Evolutionary conservation across 768 basidiomycete genomes (phyloP).

Genomic region (Boletus vermiculosoides): DNA sequence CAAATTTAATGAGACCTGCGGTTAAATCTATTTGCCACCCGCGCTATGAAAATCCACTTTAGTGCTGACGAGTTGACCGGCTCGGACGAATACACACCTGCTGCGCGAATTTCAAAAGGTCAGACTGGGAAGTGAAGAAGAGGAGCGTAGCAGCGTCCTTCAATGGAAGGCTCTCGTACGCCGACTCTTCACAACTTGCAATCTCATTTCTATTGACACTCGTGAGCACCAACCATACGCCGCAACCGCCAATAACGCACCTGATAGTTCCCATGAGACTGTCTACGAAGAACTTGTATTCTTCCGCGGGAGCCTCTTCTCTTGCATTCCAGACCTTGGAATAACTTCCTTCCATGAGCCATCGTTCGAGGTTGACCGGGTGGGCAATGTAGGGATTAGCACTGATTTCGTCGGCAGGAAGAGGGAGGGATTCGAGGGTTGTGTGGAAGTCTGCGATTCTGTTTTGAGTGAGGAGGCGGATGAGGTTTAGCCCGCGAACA

Average conservation of each 20-base stretch:
- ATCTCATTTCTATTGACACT: slow-evolving; percentile 77
- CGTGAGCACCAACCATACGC: slow-evolving; percentile 4
- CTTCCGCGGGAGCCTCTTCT: slow-evolving; percentile 87
- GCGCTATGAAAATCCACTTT: slow-evolving; percentile 47
- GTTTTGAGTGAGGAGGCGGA: slow-evolving; percentile 91
- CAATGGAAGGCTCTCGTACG: slow-evolving; percentile 88
- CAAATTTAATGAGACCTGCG: slow-evolving; percentile 69
- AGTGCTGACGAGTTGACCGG: not conserved
- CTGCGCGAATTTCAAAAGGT: slow-evolving; percentile 79
- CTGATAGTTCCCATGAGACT: slow-evolving; percentile 92
- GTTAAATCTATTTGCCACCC: slow-evolving; percentile 82
- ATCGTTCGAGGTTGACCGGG: slow-evolving; percentile 89
- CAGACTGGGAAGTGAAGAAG: slow-evolving; percentile 84
- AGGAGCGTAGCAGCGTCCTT: slow-evolving; percentile 88
- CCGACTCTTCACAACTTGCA: slow-evolving; percentile 92
- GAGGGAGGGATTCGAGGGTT: slow-evolving; percentile 83
- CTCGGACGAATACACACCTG: slow-evolving; percentile 47
- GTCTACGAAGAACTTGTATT: slow-evolving; percentile 93
- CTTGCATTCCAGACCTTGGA: slow-evolving; percentile 97
- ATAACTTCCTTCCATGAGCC: slow-evolving; percentile 99
- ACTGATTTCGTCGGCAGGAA: slow-evolving; percentile 63
- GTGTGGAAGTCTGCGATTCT: slow-evolving; percentile 98
- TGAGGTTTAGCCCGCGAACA: slow-evolving; percentile 90
- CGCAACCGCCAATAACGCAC: slow-evolving; percentile 39
- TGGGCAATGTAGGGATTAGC: slow-evolving; percentile 76